A percentile compares a stretch with the other conserved stretches of the same genome.
Conservation (phyloP, 2,329 filamentous ascomycete genomes). For the Seiridium cupressi region DNA sequence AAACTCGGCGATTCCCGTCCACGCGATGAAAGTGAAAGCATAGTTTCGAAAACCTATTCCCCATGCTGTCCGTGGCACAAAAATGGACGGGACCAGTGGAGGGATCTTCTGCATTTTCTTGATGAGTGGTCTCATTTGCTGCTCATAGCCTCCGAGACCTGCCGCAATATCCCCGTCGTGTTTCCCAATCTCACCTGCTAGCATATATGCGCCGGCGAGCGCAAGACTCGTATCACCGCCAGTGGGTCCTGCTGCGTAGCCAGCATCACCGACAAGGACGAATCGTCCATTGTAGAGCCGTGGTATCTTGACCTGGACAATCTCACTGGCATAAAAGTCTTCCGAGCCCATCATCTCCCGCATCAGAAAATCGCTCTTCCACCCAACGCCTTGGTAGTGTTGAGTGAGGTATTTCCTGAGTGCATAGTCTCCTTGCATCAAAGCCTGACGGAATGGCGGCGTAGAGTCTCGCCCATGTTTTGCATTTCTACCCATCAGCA, state of each 20-base stretch:
- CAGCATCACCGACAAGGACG: constrained; percentile 40
- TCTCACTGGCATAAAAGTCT: constrained; percentile 37
- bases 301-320: constrained; percentile 36
- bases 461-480: no score
- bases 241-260: constrained; percentile 36
- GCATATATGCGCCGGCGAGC: constrained; percentile 40
- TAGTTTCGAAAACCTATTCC: constrained; percentile 37
- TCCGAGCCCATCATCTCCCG: constrained; percentile 29
- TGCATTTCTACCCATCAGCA: constrained; percentile 28
- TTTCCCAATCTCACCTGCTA: constrained; percentile 40
- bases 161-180: constrained; percentile 26
- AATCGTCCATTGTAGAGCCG: constrained; percentile 35
- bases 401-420: no score
- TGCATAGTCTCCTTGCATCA: no score
- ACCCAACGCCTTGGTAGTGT: constrained; percentile 28
- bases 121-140: constrained; percentile 33
- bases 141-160: constrained; percentile 32
- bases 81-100: constrained; percentile 28
- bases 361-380: constrained; percentile 37
- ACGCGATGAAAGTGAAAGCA: constrained; percentile 36
- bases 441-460: no score
- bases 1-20: constrained; percentile 31
- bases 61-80: constrained; percentile 44
- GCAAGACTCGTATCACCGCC: constrained; percentile 39
- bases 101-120: constrained; percentile 29